Evolutionary conservation across 768 basidiomycete species (phyloP), one percentile per base, ranked within the genome.

Genomic region (Serendipita sp.): DNA sequence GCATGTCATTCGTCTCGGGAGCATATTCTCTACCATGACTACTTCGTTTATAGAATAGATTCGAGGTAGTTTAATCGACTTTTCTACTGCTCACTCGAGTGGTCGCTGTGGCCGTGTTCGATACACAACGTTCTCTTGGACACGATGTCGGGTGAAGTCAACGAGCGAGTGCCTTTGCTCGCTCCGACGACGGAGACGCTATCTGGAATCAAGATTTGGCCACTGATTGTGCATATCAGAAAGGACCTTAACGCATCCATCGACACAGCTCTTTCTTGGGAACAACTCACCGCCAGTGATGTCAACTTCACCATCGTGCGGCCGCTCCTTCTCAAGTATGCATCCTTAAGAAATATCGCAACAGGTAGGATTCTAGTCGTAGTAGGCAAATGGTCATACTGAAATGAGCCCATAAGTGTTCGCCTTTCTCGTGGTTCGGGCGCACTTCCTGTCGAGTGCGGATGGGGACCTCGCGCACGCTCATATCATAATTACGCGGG

Each of bases 271-370:
- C 31, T 58, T 11, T 58, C 53, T 24, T 58, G 53, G 53, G 53
- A 58, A 26, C 88, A 91, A 68, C 76, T 92, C 62, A 88, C 82
- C 3, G 87, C 89, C 1, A 81, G 88, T 4, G 90, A 91, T 68
- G 80, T 92, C 72, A 88, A 89, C 69, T 89, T 88, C 65, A 77
- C 83, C 20, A 76, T 91, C 60, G 82, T 91, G 20, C 81, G 88
- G 4, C 90, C 90, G 0, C 71, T 90, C 33, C 85, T 90, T 3
- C 72, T 79, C 69, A 88, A 88, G 53, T 91, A 90, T 78, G 85
- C 88, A 3, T 78, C 79, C 62, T 78, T 89, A 53, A 77, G 82
- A 62, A 90, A 90, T 69, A 78, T 88, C 74, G 81, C 88, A 11
- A 76, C 53, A 5, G 53, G 53, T 58, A n/a, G 28, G 53, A 58